Evolutionary conservation across 2,329 filamentous ascomycete species (phyloP).

Genomic region (Fusarium nisikadoi): DNA sequence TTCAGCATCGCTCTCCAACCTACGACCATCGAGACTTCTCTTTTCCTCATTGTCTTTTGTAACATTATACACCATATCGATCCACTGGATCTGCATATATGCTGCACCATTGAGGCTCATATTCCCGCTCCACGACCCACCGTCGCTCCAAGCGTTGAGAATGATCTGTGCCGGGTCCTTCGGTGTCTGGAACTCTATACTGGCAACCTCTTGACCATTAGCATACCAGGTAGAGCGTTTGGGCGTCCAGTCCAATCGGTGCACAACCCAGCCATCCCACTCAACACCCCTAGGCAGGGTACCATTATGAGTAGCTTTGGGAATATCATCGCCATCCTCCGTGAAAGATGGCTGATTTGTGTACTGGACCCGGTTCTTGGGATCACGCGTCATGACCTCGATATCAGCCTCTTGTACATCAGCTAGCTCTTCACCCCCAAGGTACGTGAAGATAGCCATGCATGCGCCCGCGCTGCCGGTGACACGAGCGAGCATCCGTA

Average conservation of each 20-base stretch:
- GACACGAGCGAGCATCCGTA: conserved; percentile 64
- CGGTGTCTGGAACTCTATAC: conserved; percentile 66
- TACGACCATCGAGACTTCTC: conserved; percentile 2
- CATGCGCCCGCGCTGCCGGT: conserved; percentile 60
- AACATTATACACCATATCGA: conserved; percentile 67
- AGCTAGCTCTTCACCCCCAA: conserved; percentile 49
- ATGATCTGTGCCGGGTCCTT: conserved; percentile 62
- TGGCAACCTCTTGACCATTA: conserved; percentile 60
- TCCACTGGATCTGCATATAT: conserved; percentile 70
- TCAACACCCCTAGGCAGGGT: conserved; percentile 55
- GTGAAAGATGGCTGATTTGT: conserved; percentile 69
- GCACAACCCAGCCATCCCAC: conserved; percentile 68
- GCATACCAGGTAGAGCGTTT: conserved; percentile 66
- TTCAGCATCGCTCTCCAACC: conserved; percentile 22
- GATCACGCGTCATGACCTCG: conserved; percentile 62
- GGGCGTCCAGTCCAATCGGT: conserved; percentile 70
- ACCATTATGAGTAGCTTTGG: conserved; percentile 59
- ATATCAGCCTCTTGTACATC: conserved; percentile 63
- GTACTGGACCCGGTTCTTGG: conserved; percentile 60
- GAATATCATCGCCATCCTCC: conserved; percentile 55
- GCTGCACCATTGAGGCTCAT: conserved; percentile 64
- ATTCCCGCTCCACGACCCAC: conserved; percentile 68
- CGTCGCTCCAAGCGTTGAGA: conserved; percentile 71
- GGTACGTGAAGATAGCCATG: conserved; percentile 65
- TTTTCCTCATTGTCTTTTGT: conserved; percentile 35